A percentile compares a stretch with the other conserved stretches of the same genome.
These are phyloP conservation scores for Uromyces viciae-fabae DNA, from an alignment of 1,284 basidiomycete genomes.

Conservation along the genomic window DNA sequence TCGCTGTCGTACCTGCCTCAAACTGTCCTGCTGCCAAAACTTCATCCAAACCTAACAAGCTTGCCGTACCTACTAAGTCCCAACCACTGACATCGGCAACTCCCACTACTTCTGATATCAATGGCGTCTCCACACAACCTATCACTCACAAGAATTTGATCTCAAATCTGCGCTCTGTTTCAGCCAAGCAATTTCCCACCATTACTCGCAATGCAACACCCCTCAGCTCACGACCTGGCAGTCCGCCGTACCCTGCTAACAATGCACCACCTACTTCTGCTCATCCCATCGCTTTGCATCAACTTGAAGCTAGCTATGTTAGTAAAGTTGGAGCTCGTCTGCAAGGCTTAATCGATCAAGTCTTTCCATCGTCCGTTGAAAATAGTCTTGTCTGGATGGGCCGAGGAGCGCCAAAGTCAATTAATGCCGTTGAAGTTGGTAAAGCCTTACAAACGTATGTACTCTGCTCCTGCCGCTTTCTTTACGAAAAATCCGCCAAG, in stretches of 20 bases:
- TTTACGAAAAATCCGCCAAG: not conserved
- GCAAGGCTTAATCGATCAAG: constrained; percentile 28
- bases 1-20: not conserved
- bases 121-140: constrained; percentile 9
- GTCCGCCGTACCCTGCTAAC: not conserved
- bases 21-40: not conserved
- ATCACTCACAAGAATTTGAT: constrained; percentile 22
- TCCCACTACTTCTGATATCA: not conserved
- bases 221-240: not conserved
- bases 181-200: not conserved
- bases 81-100: constrained; percentile 3
- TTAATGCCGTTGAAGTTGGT: constrained; percentile 1
- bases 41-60: not conserved
- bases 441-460: constrained; percentile 37
- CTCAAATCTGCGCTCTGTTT: constrained; percentile 21
- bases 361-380: constrained; percentile 31
- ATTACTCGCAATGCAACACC: constrained; percentile 23
- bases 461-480: not conserved
- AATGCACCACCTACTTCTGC: not conserved
- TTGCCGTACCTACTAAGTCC: not conserved
- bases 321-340: constrained; percentile 41
- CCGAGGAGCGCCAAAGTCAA: constrained; percentile 24
- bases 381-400: constrained; percentile 31
- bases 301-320: constrained; percentile 40
- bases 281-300: constrained; percentile 15